These are phyloP conservation scores for Solanum ahanhuiri DNA, from an alignment of 257 asterid genomes.

Conservation along the genomic window DNA sequence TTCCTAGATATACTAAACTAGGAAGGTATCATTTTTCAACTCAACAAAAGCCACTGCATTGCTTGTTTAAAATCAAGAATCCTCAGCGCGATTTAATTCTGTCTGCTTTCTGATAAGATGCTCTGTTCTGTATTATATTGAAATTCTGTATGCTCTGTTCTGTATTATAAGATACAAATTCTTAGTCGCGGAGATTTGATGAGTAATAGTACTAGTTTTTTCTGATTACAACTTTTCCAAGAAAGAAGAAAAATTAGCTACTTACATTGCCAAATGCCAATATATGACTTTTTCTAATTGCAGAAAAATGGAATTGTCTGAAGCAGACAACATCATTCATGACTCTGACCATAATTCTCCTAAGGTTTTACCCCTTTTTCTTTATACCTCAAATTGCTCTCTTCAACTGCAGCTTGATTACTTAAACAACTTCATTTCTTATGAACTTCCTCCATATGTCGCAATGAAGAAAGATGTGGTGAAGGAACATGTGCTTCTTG, in stretches of 20 bases:
- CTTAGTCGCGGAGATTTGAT: not conserved
- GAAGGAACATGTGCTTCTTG: constrained; percentile 27
- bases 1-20: no score
- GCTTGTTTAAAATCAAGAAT: no score
- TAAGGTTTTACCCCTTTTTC: not conserved
- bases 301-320: not conserved
- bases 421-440: not conserved
- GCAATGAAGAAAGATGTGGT: constrained; percentile 8
- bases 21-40: no score
- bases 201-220: not conserved
- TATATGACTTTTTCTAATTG: not conserved
- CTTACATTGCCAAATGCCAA: no score
- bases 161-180: not conserved
- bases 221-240: no score
- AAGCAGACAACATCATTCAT: not conserved
- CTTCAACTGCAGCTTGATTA: not conserved
- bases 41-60: no score
- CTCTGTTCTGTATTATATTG: not conserved
- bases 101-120: no score
- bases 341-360: not conserved
- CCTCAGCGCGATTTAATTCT: no score
- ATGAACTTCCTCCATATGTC: not conserved
- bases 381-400: not conserved
- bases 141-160: no score
- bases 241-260: no score